Evolutionary conservation across 208 protist species (phyloP), one percentile per base, ranked within the genome.

Genomic region (Histomonas meleagridis): DNA sequence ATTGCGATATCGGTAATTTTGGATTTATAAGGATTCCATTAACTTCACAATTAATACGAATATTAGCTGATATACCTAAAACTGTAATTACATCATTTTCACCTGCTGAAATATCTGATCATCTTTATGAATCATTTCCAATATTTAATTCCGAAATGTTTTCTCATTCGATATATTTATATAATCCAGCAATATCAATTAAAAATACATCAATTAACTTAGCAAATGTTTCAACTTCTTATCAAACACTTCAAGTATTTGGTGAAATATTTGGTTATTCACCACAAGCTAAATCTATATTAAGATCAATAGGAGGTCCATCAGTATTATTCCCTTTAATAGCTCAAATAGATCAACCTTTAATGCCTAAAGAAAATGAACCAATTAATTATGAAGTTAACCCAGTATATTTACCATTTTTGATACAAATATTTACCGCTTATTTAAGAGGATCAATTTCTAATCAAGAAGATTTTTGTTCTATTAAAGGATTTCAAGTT

Each of bases 341-440:
- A n/a, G 76, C 76, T 38, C 76, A 86, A 49, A n/a, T 86, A 5
- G 76, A 86, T 48, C 43, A 51, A 46, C 76, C 76, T 57, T 48
- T 86, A 38, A 46, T 86, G 23, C 76, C 76, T 32, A 28, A 46
- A 32, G n/a, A 32, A 86, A 28, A 28, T 35, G 14, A 55, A 46
- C n/a, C 23, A 57, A 46, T 86, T 26, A 26, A 32, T 7, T 86
- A 57, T 55, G 26, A 51, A 55, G 9, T 55, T 32, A 46, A 86
- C 10, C 76, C 76, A n/a, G 38, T 9, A 32, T 86, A 55, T n/a
- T 46, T 86, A 32, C 76, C 76, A 55, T 51, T 49, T 53, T 48
- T 86, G 43, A n/a, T 86, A 3, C 28, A 43, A 51, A 23, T 86
- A n/a, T 32, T 86, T 1, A 57, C 18, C 2, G 23, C 76, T 38